Base-by-base conservation (phyloP, 352 stramenopile genomes). In the Phytopythium oedochilum region DNA sequence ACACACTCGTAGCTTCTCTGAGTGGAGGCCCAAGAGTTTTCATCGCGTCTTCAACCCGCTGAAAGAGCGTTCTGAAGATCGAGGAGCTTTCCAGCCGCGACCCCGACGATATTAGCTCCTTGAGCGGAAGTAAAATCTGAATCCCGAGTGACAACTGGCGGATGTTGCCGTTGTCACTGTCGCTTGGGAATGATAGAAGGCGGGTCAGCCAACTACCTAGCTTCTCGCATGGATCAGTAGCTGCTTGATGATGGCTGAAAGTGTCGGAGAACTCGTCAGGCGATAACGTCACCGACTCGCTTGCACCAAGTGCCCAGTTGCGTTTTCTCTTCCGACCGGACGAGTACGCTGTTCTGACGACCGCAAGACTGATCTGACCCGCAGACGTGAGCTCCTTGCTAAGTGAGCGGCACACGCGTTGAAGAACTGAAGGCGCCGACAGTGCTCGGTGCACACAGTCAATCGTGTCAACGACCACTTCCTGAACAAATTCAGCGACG, bases 121-220 rank as follows among this genome's bases (percentile, higher is more conserved):
- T 71, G 56, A 86, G 68, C 18, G 75, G 75, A n/a, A 83, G 55
- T 28, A 83, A 36, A 15, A 86, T n/a, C 32, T 74, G 68, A 38
- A 86, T 54, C 25, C 52, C 63, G 26, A 64, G 56, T 12, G 62
- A 70, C 36, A 83, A 50, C 5, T 61, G 65, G 5, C 60, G 36
- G 34, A 82, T 59, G 29, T 66, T 70, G 44, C 56, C 68, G 20
- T 44, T 56, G 29, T 63, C 61, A 22, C 53, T 71, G 25, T 59
- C 64, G 60, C 57, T 64, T 11, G 52, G 60, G n/a, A 78, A 64
- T n/a, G 68, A 70, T 1, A 83, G 44, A 31, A 86, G 63, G 29
- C 68, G 55, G 38, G 80, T 26, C 38, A 86, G 53, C 70, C 70
- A 86, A 44, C 31, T 38, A 6, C 64, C 62, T 47, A 86, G n/a